Percentiles rank a stretch among this genome's conserved stretches.
Conservation (phyloP, 2,329 filamentous ascomycete species). For the Fonsecaea monophora region DNA sequence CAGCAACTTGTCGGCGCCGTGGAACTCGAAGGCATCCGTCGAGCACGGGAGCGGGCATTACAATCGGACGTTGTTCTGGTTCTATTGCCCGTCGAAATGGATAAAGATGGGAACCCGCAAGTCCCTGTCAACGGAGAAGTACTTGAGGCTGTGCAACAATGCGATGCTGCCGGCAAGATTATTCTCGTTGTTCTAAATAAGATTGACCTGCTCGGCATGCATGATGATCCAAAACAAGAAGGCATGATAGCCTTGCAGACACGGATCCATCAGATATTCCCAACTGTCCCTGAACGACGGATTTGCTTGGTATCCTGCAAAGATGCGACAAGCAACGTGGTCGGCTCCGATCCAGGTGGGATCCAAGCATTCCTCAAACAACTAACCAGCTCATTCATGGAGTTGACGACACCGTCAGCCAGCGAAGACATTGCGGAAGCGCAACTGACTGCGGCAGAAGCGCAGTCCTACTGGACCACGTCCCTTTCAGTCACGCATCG, state of each 20-base stretch:
- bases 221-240: conserved; percentile 15
- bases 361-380: conserved; percentile 72
- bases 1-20: conserved; percentile 67
- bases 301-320: conserved; percentile 76
- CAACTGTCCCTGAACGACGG: conserved; percentile 52
- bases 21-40: conserved; percentile 87
- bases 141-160: conserved; percentile 58
- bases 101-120: conserved; percentile 41
- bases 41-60: conserved; percentile 79
- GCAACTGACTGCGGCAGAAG: conserved; percentile 48
- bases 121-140: conserved; percentile 63
- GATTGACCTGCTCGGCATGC: conserved; percentile 57
- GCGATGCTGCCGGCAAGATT: conserved; percentile 57
- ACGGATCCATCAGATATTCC: conserved; percentile 54
- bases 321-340: conserved; percentile 51
- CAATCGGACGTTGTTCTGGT: conserved; percentile 87
- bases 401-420: conserved; percentile 67
- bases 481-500: conserved; percentile 89
- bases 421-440: conserved; percentile 37
- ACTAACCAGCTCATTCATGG: conserved; percentile 71
- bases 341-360: conserved; percentile 58
- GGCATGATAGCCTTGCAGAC: conserved; percentile 24
- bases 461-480: conserved; percentile 66
- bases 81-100: conserved; percentile 73
- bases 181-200: conserved; percentile 69